phyloP scores from a whole-genome alignment of 176 grass and related monocot genomes.

The Raddia distichophylla region DNA sequence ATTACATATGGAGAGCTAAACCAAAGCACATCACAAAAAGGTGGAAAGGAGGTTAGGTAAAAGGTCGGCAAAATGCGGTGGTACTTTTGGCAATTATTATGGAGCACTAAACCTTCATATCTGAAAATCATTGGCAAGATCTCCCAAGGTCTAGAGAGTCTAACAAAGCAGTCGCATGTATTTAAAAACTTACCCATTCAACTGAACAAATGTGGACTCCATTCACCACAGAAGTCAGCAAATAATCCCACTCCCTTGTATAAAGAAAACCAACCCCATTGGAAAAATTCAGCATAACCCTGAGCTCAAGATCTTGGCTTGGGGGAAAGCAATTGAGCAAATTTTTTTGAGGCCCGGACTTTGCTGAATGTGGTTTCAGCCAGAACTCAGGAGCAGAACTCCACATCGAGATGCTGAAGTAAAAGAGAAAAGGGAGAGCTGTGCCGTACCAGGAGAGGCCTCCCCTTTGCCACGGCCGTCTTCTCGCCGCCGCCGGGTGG shows the following conservation, averaged over 20 bases:
- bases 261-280: not conserved
- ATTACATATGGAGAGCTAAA: too few species aligned
- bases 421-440: not conserved
- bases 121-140: not conserved
- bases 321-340: not conserved
- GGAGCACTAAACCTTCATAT: not conserved
- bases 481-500: constrained; percentile 14
- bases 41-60: not conserved
- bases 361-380: not conserved
- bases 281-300: not conserved
- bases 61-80: not conserved
- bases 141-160: not conserved
- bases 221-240: not conserved
- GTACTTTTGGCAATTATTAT: not conserved
- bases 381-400: constrained; percentile 1
- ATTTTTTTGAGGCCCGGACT: not conserved
- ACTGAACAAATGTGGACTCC: not conserved
- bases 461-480: constrained; percentile 34
- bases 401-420: not conserved
- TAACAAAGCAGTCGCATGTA: not conserved
- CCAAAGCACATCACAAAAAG: not conserved
- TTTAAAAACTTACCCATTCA: not conserved
- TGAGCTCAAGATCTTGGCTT: not conserved
- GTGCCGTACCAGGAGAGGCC: constrained; percentile 34
- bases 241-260: not conserved